Evolutionary conservation across 176 grass and related monocot species (phyloP).

Genomic region (Tillandsia fasciculata): DNA sequence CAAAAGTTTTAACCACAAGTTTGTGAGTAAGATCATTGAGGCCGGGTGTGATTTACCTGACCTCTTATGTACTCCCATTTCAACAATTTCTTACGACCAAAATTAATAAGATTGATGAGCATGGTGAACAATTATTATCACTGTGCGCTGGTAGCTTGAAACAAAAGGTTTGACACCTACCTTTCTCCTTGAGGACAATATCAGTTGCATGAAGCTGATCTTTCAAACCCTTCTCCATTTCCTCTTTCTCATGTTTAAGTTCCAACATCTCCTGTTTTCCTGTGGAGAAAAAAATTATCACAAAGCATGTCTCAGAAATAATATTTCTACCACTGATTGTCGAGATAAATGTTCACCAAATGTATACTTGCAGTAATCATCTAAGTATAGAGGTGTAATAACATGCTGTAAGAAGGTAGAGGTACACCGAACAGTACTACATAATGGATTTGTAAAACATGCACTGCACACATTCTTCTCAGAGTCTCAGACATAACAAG

Average conservation of each 20-base stretch:
- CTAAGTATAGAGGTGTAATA: not conserved
- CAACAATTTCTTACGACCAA: not conserved
- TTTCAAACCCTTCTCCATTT: constrained; percentile 52
- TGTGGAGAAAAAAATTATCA: not conserved
- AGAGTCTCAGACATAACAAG: not conserved
- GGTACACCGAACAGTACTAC: not conserved
- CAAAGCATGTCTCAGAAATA: not conserved
- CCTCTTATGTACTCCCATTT: not conserved
- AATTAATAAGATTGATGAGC: not conserved
- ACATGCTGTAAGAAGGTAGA: not conserved
- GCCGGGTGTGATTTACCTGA: not conserved
- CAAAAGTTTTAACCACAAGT: not conserved
- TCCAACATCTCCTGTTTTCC: constrained; percentile 54
- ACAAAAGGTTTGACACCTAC: constrained; percentile 30
- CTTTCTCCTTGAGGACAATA: constrained; percentile 58
- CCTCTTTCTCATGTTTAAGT: constrained; percentile 74
- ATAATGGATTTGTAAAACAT: not conserved
- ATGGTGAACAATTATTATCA: not conserved
- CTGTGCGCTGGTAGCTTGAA: constrained; percentile 6
- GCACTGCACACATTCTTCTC: not conserved
- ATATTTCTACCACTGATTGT: not conserved
- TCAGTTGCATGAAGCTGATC: constrained; percentile 38
- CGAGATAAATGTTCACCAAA: not conserved
- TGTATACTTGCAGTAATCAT: too few relatives aligned
- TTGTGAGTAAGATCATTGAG: constrained; percentile 3